These are phyloP conservation scores for Marchantia paleacea DNA, from an alignment of 225 moss, liverwort and hornwort species.

Conservation along the genomic window DNA sequence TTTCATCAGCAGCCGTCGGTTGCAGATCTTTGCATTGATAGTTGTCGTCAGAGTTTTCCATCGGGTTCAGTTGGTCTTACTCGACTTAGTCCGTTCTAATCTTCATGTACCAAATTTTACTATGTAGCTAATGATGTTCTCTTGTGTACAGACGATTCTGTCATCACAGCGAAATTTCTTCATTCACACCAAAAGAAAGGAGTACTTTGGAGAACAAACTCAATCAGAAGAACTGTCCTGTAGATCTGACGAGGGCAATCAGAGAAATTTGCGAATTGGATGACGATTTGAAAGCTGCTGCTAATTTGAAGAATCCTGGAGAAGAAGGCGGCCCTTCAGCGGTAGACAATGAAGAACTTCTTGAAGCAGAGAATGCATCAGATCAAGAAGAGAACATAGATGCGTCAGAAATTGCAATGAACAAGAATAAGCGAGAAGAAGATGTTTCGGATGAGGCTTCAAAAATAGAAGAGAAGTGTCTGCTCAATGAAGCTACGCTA, in stretches of 20 bases:
- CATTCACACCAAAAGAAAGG: slow-evolving; percentile 47
- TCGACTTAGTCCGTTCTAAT: too few species aligned
- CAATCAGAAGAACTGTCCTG: slow-evolving; percentile 34
- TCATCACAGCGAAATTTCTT: slow-evolving; percentile 38
- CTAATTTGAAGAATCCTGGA: slow-evolving; percentile 1
- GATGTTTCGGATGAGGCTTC: slow-evolving; percentile 17
- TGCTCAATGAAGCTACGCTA: slow-evolving; percentile 14
- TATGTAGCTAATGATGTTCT: neutral
- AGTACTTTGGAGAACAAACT: slow-evolving; percentile 38
- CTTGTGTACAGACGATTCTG: slow-evolving; percentile 35
- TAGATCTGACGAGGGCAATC: slow-evolving; percentile 39
- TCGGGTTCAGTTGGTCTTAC: too few species aligned
- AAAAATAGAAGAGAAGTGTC: slow-evolving; percentile 32
- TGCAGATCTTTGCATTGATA: too few species aligned
- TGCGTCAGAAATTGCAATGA: slow-evolving; percentile 21
- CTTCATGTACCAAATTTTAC: too few species aligned
- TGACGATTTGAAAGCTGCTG: slow-evolving; percentile 29
- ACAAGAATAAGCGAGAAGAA: slow-evolving; percentile 32
- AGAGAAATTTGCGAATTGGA: slow-evolving; percentile 44
- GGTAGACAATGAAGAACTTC: slow-evolving; percentile 30
- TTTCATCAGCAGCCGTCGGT: too few species aligned
- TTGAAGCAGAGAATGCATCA: slow-evolving; percentile 26
- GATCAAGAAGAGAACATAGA: slow-evolving; percentile 35
- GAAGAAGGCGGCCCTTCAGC: slow-evolving; percentile 17
- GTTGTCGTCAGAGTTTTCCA: too few species aligned